A percentile compares a stretch with the other conserved stretches of the same genome.
These are phyloP conservation scores for Medicago lupulina DNA, from an alignment of 306 rosid species.

Conservation along the genomic window DNA sequence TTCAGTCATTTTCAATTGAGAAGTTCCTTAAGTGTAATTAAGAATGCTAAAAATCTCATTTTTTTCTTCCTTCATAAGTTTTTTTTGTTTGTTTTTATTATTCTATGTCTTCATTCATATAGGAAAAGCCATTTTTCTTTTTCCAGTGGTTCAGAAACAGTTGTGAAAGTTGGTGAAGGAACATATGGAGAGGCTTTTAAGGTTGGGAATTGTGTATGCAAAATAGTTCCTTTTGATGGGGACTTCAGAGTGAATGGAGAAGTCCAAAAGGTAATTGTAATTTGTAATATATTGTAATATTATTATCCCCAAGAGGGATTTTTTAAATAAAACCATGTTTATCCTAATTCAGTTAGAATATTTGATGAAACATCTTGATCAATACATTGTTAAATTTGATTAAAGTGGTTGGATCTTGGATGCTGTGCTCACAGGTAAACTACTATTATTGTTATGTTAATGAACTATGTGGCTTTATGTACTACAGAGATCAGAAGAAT, in stretches of 20 bases:
- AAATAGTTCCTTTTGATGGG: conserved; percentile 93
- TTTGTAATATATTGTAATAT: background rate
- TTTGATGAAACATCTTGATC: conserved; percentile 29
- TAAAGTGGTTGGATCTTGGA: conserved; percentile 1
- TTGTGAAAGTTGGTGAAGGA: conserved; percentile 90
- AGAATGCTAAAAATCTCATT: conserved; percentile 1
- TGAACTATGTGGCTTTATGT: conserved; percentile 36
- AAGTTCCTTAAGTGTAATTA: conserved; percentile 13
- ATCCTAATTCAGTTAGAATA: conserved; percentile 6
- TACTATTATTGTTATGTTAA: conserved; percentile 31
- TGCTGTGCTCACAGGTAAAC: conserved; percentile 14
- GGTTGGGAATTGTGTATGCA: conserved; percentile 79
- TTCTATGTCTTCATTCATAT: conserved; percentile 41
- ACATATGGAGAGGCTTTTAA: conserved; percentile 94
- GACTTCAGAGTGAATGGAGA: conserved; percentile 85
- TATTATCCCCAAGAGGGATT: conserved; percentile 15
- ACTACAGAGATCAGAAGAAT: conserved; percentile 78
- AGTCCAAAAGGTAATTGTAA: conserved; percentile 74
- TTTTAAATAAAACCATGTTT: conserved; percentile 31
- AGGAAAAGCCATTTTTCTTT: conserved; percentile 34
- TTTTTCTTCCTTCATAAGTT: conserved; percentile 6
- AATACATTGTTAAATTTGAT: conserved; percentile 18
- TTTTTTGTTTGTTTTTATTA: conserved; percentile 17
- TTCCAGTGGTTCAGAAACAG: conserved; percentile 61
- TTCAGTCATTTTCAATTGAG: conserved; percentile 22